A percentile compares a stretch with the other conserved stretches of the same genome.
Conservation (phyloP, 2,329 filamentous ascomycete species). For the Ilyonectria robusta region DNA sequence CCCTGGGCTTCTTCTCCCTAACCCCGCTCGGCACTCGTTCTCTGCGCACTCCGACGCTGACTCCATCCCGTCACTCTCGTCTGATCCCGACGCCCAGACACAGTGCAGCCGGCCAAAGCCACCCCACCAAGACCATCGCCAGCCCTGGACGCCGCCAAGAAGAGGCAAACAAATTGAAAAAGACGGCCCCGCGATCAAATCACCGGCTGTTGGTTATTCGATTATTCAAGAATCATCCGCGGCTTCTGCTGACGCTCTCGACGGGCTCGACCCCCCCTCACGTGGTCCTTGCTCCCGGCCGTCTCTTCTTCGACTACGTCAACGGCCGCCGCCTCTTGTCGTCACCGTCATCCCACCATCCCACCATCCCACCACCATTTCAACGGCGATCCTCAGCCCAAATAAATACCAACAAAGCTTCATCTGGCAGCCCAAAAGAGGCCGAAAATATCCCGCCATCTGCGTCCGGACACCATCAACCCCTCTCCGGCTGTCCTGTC, state of each 20-base stretch:
- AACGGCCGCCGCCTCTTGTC: conserved; percentile 2
- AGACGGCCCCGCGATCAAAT: conserved; percentile 26
- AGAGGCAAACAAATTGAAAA: conserved; percentile 17
- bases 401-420: neutral
- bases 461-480: neutral
- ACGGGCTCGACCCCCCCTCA: conserved; percentile 47
- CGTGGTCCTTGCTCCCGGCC: conserved; percentile 41
- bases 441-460: conserved; percentile 4
- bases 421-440: neutral
- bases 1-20: neutral
- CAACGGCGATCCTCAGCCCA: conserved; percentile 8
- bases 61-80: conserved; percentile 11
- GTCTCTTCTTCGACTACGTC: conserved; percentile 13
- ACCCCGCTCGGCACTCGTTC: conserved; percentile 17
- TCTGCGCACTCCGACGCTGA: neutral
- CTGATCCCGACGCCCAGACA: conserved; percentile 3
- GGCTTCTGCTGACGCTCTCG: conserved; percentile 39
- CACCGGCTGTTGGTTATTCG: conserved; percentile 2
- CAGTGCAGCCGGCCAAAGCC: conserved; percentile 14
- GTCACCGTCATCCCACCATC: conserved; percentile 44
- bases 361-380: conserved; percentile 44
- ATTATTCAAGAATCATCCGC: conserved; percentile 30
- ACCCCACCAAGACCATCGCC: conserved; percentile 7
- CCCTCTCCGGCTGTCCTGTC: neutral
- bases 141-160: conserved; percentile 2